A percentile compares a stretch with the other conserved stretches of the same genome.
Conservation (phyloP, 306 rosid species). For the Quercus wislizeni region DNA sequence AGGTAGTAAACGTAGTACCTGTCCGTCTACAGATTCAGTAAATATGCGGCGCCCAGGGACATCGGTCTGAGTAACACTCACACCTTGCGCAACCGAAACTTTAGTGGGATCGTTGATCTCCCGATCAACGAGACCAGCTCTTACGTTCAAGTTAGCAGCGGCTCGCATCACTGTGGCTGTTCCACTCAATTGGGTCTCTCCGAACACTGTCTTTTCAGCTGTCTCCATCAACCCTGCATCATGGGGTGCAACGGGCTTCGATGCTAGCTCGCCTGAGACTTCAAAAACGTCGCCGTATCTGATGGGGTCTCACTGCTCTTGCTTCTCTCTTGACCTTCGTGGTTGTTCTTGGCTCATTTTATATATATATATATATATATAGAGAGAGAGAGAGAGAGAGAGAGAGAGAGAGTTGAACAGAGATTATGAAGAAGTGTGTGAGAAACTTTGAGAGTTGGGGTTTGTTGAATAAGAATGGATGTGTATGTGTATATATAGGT, state of each 20-base stretch:
- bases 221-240: constrained; percentile 85
- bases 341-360: constrained; percentile 64
- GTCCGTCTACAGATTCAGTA: constrained; percentile 67
- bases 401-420: too few relatives aligned
- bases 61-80: constrained; percentile 43
- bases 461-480: too few relatives aligned
- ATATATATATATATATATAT: neutral
- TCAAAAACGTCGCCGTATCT: constrained; percentile 64
- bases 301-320: constrained; percentile 26
- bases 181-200: constrained; percentile 54
- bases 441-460: neutral
- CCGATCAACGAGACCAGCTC: constrained; percentile 37
- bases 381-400: too few relatives aligned
- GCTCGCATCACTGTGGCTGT: constrained; percentile 63
- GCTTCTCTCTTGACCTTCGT: constrained; percentile 19
- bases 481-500: neutral
- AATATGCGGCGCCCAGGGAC: constrained; percentile 53
- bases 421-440: neutral
- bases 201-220: constrained; percentile 54
- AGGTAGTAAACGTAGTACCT: constrained; percentile 28
- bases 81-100: constrained; percentile 43
- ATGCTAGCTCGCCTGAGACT: constrained; percentile 57
- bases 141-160: constrained; percentile 53
- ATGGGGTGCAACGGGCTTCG: constrained; percentile 50
- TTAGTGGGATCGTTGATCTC: constrained; percentile 36